These are phyloP conservation scores for Pseudogymnoascus sp. DNA, from an alignment of 2,329 filamentous ascomycete genomes.

Conservation along the genomic window DNA sequence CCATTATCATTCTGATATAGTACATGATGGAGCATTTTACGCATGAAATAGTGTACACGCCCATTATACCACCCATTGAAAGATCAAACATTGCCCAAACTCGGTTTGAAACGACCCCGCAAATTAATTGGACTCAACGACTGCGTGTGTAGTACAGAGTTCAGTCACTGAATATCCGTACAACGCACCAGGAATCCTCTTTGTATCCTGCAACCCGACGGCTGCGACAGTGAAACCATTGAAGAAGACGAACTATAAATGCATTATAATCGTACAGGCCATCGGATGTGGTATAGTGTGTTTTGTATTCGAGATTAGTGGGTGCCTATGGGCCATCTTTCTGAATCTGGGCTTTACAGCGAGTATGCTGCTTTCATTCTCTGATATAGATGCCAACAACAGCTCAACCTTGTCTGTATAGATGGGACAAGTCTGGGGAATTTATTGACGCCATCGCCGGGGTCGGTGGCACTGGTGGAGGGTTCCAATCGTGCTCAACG, in stretches of 20 bases:
- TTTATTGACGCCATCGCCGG: slow-evolving; percentile 3
- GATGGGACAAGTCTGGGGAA: neutral
- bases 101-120: neutral
- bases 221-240: neutral
- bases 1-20: neutral
- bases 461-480: slow-evolving; percentile 5
- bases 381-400: neutral
- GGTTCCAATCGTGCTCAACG: slow-evolving; percentile 10
- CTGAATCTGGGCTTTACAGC: neutral
- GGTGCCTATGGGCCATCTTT: neutral
- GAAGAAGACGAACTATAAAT: neutral
- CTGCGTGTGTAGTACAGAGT: neutral
- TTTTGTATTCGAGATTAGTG: neutral
- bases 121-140: neutral
- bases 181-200: neutral
- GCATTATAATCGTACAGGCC: neutral
- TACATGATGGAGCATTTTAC: neutral
- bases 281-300: neutral
- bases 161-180: neutral
- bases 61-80: neutral
- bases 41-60: neutral
- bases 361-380: neutral
- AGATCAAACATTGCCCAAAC: neutral
- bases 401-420: neutral
- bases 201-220: neutral